phyloP scores from a whole-genome alignment of 2,329 filamentous ascomycete species.

The Ascochyta viciae-villosae region DNA sequence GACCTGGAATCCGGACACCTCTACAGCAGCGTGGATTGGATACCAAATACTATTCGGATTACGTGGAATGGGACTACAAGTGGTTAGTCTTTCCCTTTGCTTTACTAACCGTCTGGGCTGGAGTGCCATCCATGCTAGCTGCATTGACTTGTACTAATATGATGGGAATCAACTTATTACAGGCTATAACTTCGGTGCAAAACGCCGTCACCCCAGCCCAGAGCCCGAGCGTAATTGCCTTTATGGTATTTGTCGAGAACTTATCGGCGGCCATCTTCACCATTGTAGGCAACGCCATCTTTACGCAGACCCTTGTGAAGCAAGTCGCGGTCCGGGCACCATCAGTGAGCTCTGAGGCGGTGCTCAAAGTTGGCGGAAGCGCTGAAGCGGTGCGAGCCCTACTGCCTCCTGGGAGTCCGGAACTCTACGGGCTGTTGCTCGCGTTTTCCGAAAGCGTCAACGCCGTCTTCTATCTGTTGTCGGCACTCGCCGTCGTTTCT shows the following conservation, averaged over 20 bases:
- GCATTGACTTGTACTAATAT: too few relatives aligned
- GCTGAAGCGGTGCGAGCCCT: slow-evolving; percentile 6
- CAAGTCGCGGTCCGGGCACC: background rate
- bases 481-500: background rate
- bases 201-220: background rate
- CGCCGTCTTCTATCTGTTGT: background rate
- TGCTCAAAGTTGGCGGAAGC: slow-evolving; percentile 3
- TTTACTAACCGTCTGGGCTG: too few relatives aligned
- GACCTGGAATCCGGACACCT: too few relatives aligned
- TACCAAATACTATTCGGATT: too few relatives aligned
- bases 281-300: background rate
- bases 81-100: too few relatives aligned
- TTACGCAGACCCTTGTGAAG: background rate
- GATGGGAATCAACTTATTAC: too few relatives aligned
- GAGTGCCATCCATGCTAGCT: too few relatives aligned
- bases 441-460: slow-evolving; percentile 6
- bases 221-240: background rate
- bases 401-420: slow-evolving; percentile 1
- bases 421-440: slow-evolving; percentile 4
- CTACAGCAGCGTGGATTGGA: too few relatives aligned
- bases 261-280: background rate
- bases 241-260: background rate
- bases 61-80: too few relatives aligned
- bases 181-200: background rate
- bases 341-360: background rate